Evolutionary conservation across 2,329 filamentous ascomycete species (phyloP).

Genomic region (Diaporthe humulicola): DNA sequence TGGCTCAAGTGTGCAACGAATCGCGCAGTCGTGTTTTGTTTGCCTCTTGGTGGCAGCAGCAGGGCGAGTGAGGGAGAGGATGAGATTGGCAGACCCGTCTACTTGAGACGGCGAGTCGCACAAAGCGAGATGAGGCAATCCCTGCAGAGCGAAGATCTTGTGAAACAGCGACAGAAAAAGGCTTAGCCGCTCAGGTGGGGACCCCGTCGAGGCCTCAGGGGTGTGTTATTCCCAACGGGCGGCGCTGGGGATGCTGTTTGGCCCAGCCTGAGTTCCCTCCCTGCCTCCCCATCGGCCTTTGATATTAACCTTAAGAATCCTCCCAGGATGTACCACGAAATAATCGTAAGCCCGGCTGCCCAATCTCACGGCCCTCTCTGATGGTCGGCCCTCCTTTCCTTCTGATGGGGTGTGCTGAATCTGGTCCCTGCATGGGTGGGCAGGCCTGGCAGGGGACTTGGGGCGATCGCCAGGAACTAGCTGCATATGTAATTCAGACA

Average conservation of each 20-base stretch:
- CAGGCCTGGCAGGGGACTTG: background rate
- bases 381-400: conserved; percentile 2
- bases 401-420: background rate
- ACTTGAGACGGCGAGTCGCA: conserved; percentile 32
- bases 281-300: background rate
- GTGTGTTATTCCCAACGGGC: background rate
- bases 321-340: background rate
- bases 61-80: background rate
- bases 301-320: conserved; percentile 30
- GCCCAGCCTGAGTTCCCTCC: background rate
- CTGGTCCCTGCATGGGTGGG: background rate
- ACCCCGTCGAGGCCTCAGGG: conserved; percentile 8
- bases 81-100: background rate
- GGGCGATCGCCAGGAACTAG: conserved; percentile 5
- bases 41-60: background rate
- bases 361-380: conserved; percentile 8
- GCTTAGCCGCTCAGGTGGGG: conserved; percentile 18
- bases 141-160: conserved; percentile 24
- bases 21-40: background rate
- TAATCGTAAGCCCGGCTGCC: background rate
- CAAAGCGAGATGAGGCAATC: conserved; percentile 34
- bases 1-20: background rate
- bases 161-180: conserved; percentile 21
- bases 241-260: background rate
- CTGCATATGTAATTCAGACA: background rate